These are phyloP conservation scores for Sechiopsis laciniata DNA, from an alignment of 306 rosid species.

Conservation along the genomic window DNA sequence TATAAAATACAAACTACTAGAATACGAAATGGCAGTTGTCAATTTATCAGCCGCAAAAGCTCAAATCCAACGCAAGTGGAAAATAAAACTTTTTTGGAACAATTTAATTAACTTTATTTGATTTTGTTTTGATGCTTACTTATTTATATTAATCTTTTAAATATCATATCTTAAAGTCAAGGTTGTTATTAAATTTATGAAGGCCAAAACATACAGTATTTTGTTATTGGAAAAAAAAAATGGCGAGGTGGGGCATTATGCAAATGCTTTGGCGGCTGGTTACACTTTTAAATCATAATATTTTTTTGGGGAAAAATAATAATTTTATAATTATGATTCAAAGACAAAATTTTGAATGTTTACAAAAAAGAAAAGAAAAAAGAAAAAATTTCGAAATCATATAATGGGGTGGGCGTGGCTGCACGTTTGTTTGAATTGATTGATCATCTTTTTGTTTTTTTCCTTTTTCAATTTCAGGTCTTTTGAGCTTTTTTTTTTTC, in stretches of 20 bases:
- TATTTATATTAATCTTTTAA: not conserved
- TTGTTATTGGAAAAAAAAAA: not conserved
- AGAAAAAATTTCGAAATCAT: not conserved
- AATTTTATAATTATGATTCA: not conserved
- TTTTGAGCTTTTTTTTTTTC: not conserved
- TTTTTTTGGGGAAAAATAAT: not conserved
- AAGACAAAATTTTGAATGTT: no score
- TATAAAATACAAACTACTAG: not conserved
- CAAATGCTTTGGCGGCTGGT: constrained; percentile 17
- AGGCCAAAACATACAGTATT: not conserved
- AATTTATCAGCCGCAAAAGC: constrained; percentile 21
- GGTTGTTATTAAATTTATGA: not conserved
- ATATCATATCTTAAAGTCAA: constrained; percentile 17
- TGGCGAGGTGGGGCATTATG: not conserved
- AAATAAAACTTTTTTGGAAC: not conserved
- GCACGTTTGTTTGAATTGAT: constrained; percentile 5
- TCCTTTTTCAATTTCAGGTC: not conserved
- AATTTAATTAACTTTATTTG: not conserved
- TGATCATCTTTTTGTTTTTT: not conserved
- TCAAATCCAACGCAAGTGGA: not conserved
- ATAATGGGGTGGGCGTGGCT: constrained; percentile 17
- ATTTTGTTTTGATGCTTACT: not conserved
- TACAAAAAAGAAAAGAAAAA: not conserved
- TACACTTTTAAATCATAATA: not conserved
- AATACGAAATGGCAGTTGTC: constrained; percentile 3